Base-by-base conservation (phyloP, 176 grass and related monocot genomes). In the Tillandsia fasciculata region DNA sequence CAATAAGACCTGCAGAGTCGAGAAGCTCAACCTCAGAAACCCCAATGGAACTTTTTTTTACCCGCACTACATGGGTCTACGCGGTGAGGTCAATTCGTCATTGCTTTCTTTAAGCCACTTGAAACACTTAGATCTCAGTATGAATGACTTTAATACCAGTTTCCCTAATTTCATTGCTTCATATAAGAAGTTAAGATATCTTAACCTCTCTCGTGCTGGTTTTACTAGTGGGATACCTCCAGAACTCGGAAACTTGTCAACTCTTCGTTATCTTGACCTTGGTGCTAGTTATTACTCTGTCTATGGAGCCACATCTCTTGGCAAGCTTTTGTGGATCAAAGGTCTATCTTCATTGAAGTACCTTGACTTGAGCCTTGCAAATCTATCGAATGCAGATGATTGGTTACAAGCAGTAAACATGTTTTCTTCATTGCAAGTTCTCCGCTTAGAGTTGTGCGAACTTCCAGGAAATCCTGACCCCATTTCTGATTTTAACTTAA, bases 191-290 rank as follows among this genome's bases (percentile, higher is more conserved):
- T 58, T 84, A 65, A 75, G 42, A 42, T 75, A 79, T 66, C 76
- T 79, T n/a, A 64, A 84, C 64, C 65, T 84, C 2, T 78, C 75
- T 0, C 1, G 0, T 2, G 50, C 70, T 3, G 33, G 18, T 17
- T 80, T 88, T 51, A 23, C 14, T 17, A 77, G 85, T 3, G 61
- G 5, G 9, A 56, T 84, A 64, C 77, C 85, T 27, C 69, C 76
- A 0, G 66, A 83, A 11, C 28, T 87, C 3, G 72, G 85, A 72
- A 87, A 87, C 26, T 77, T 83, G 69, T 80, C 72, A 5, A 79
- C 75, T 24, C n/a, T 83, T 22, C 14, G 0, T 3, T 64, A 83
- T 65, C 23, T 83, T 2, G 52, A 3, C 49, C 0, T 22, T 53
- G 0, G 0, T n/a, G n/a, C n/a, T n/a, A n/a, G n/a, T n/a, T n/a